phyloP scores from a whole-genome alignment of 1,284 basidiomycete genomes.

The Cutaneotrichosporon curvatum region DNA sequence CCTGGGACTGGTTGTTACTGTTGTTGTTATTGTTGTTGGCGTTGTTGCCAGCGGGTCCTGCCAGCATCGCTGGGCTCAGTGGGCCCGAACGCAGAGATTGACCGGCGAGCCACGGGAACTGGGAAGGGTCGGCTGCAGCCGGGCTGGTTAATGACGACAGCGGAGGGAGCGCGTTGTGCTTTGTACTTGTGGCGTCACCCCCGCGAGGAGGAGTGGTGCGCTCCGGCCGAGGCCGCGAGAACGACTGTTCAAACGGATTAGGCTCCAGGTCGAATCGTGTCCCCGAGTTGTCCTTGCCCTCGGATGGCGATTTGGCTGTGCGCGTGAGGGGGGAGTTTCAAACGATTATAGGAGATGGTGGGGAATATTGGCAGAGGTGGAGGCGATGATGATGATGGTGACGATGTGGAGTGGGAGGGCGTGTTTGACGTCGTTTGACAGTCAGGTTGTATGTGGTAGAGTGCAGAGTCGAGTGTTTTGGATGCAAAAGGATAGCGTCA shows the following conservation, averaged over 20 bases:
- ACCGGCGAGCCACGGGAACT: slow-evolving; percentile 62
- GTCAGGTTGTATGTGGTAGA: too few relatives aligned
- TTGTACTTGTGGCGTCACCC: slow-evolving; percentile 39
- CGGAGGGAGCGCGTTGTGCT: slow-evolving; percentile 63
- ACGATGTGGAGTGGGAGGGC: neutral
- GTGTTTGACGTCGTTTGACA: neutral
- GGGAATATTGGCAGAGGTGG: neutral
- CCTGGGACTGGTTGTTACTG: slow-evolving; percentile 1
- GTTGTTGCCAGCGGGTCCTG: slow-evolving; percentile 55
- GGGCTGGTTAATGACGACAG: slow-evolving; percentile 79
- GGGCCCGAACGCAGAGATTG: slow-evolving; percentile 79
- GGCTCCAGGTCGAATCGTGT: slow-evolving; percentile 61
- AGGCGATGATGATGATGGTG: neutral
- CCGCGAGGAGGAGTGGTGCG: slow-evolving; percentile 47
- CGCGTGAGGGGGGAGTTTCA: too few relatives aligned
- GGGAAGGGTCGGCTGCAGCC: slow-evolving; percentile 54
- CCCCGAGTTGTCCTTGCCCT: slow-evolving; percentile 1
- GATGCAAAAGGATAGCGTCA: too few relatives aligned
- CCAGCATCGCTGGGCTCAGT: slow-evolving; percentile 89
- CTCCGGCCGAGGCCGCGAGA: slow-evolving; percentile 52
- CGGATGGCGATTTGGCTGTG: slow-evolving; percentile 7
- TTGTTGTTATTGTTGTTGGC: slow-evolving; percentile 1
- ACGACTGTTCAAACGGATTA: slow-evolving; percentile 95
- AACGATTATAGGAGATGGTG: neutral
- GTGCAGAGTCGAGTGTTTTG: too few relatives aligned